Base-by-base conservation (phyloP, 1,284 basidiomycete species). In the Takashimella koratensis region DNA sequence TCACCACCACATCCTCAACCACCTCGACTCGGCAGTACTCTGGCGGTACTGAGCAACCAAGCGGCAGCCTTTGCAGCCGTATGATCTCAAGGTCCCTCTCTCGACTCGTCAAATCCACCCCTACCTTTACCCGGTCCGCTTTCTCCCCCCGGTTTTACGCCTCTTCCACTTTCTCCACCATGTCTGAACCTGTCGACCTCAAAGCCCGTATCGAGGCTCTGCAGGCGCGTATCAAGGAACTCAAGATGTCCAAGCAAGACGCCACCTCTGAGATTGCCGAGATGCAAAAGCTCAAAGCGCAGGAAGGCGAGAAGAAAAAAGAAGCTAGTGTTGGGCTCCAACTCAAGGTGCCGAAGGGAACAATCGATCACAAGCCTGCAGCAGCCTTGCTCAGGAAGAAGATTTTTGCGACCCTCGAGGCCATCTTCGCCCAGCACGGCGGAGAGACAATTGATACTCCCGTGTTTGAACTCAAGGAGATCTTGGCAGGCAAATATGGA, bases 401-500 rank as follows among this genome's bases (percentile, higher is more conserved):
- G 75, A 88, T 98, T 69, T 95, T 98, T 70, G 80, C 82, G 40
- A 90, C 87, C 49, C 88, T 99, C 64, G 89, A 91, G 71, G 84
- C 87, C 4, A 84, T 86, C 59, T 99, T 98, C 75, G 85, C 90
- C 52, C 83, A 85, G 13, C 96, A 88, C 71, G 95, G 96, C 36
- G 95, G 87, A 2, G 83, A 86, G 54, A 93, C 90, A 58, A 90
- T 98, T 58, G 95, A 98, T 76, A 98, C 95, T 2, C 95, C 95
- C 54, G 93, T 98, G 19, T 98, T 98, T 68, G 95, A 98, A 79
- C 86, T 95, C 59, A 94, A 93, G 74, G 95, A 98, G 70, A 87
- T 98, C 59, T 79, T 98, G 45, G 84, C 90, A 0, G 95, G 92
- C 60, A 98, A 98, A 78, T 97, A 97, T 65, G 93, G 92, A 53